phyloP scores from a whole-genome alignment of 805 yeast species.

The Blastobotrys attinorum region DNA sequence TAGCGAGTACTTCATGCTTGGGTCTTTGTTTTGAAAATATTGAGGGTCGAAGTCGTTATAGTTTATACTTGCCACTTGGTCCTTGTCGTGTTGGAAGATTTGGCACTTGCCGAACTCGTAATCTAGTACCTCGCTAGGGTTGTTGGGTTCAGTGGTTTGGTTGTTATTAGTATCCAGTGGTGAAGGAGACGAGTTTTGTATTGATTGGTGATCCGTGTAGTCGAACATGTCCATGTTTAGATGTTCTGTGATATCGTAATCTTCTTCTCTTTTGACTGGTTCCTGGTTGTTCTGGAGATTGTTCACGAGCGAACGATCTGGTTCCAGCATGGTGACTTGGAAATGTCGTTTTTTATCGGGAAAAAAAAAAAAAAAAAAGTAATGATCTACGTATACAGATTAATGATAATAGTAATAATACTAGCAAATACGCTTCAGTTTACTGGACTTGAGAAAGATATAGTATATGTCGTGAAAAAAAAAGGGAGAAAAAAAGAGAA shows the following conservation, averaged over 20 bases:
- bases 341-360: too few species aligned
- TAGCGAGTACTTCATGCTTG: constrained; percentile 9
- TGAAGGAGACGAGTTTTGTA: not conserved
- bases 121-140: too few species aligned
- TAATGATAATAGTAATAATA: too few species aligned
- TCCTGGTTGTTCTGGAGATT: not conserved
- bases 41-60: not conserved
- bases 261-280: constrained; percentile 4
- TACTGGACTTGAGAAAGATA: too few species aligned
- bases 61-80: not conserved
- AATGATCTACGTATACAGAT: too few species aligned
- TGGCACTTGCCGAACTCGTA: not conserved
- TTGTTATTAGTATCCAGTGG: not conserved
- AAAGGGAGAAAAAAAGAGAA: too few species aligned
- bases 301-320: not conserved
- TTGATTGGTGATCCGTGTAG: not conserved
- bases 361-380: too few species aligned
- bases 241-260: constrained; percentile 19
- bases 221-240: constrained; percentile 19
- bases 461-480: too few species aligned
- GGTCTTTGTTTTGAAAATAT: not conserved
- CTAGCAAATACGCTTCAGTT: too few species aligned
- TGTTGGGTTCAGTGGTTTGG: not conserved
- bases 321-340: too few species aligned
- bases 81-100: not conserved